phyloP scores from a whole-genome alignment of 495 filamentous ascomycete genomes.

The Penicillium egyptiacum region DNA sequence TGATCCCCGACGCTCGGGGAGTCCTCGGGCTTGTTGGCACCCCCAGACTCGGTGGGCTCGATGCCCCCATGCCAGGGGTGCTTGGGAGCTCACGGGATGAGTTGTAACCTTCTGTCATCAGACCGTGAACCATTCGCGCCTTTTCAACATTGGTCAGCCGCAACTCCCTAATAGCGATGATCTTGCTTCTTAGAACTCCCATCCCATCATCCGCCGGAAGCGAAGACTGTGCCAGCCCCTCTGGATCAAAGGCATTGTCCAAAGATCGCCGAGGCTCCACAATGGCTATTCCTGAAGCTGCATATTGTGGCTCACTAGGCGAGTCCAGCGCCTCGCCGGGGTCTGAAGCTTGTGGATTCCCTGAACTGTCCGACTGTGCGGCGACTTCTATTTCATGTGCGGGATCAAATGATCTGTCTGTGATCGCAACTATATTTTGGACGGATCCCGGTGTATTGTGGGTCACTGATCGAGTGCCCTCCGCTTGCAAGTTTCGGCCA shows the following conservation, averaged over 20 bases:
- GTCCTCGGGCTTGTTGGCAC: constrained; percentile 37
- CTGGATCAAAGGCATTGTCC: constrained; percentile 16
- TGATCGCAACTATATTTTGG: background rate
- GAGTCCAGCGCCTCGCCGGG: background rate
- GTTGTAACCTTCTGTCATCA: constrained; percentile 81
- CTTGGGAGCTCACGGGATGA: constrained; percentile 39
- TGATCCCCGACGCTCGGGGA: constrained; percentile 17
- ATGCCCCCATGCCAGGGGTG: constrained; percentile 26
- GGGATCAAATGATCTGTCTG: background rate
- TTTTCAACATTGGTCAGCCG: constrained; percentile 69
- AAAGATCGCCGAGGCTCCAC: constrained; percentile 2
- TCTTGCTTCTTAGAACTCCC: constrained; percentile 68
- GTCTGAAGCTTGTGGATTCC: constrained; percentile 4
- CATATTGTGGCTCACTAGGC: constrained; percentile 10
- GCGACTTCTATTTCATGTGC: background rate
- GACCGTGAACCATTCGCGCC: constrained; percentile 75
- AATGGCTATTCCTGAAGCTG: background rate
- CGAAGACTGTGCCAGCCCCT: constrained; percentile 28
- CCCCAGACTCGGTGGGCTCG: constrained; percentile 38
- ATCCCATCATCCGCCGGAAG: constrained; percentile 95
- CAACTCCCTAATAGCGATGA: constrained; percentile 69
- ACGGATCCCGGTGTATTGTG: constrained; percentile 10
- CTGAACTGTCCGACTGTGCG: background rate
- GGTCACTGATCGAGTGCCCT: constrained; percentile 15
- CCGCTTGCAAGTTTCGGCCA: constrained; percentile 26